phyloP scores from a whole-genome alignment of 2,329 filamentous ascomycete genomes.

The Penicillium sp. region DNA sequence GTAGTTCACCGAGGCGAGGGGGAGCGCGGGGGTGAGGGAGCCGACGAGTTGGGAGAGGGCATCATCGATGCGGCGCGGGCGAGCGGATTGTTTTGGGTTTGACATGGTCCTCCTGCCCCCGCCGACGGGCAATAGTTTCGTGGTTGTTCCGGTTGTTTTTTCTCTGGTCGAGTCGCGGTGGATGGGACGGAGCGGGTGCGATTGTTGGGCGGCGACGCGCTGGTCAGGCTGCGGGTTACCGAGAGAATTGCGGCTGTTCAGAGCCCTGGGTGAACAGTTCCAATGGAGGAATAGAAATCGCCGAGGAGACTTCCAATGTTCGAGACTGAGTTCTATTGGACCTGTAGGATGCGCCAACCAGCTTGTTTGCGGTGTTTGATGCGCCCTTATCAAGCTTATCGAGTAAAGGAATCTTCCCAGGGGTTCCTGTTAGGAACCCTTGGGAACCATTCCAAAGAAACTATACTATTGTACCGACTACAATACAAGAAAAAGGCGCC shows the following conservation, averaged over 20 bases:
- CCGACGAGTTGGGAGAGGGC: constrained; percentile 50
- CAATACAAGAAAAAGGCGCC: too few species aligned
- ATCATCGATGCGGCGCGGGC: constrained; percentile 49
- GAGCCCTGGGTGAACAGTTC: too few species aligned
- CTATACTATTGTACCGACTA: too few species aligned
- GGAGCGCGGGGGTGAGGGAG: constrained; percentile 43
- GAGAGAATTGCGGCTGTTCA: neutral
- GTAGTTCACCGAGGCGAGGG: constrained; percentile 33
- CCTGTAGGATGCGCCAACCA: constrained; percentile 4
- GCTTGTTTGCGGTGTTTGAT: constrained; percentile 18
- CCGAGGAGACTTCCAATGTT: constrained; percentile 1
- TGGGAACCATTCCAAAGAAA: too few species aligned
- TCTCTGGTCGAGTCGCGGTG: constrained; percentile 8
- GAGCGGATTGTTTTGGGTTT: constrained; percentile 39
- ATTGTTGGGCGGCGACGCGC: constrained; percentile 8
- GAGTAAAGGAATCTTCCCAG: too few species aligned
- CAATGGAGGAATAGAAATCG: neutral
- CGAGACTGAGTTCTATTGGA: constrained; percentile 5
- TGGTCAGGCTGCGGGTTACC: neutral
- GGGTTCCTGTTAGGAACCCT: too few species aligned
- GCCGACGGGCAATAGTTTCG: constrained; percentile 5
- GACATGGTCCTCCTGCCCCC: constrained; percentile 24
- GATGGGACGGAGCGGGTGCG: neutral
- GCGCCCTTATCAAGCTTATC: constrained; percentile 9
- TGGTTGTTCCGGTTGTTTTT: constrained; percentile 5